These are phyloP conservation scores for Trametes punicea DNA, from an alignment of 768 basidiomycete species.

Conservation along the genomic window DNA sequence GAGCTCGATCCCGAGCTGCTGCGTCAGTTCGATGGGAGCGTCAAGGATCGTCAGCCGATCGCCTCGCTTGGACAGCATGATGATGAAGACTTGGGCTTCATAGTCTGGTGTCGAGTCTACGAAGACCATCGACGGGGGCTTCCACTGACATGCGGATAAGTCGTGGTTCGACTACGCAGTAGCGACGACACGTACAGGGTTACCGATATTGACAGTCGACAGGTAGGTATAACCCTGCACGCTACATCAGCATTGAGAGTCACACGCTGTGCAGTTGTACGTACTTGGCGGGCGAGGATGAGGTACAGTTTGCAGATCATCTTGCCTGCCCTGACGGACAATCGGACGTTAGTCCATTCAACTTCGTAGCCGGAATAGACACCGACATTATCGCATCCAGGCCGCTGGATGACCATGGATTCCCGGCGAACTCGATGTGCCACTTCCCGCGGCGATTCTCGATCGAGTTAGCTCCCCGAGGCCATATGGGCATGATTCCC, in stretches of 20 bases:
- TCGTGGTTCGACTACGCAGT: background rate
- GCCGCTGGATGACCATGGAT: slow-evolving; percentile 66
- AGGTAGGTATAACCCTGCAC: slow-evolving; percentile 68
- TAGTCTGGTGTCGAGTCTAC: slow-evolving; percentile 47
- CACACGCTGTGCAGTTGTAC: slow-evolving; percentile 21
- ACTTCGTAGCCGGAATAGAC: background rate
- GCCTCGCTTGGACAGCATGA: slow-evolving; percentile 60
- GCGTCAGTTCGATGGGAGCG: slow-evolving; percentile 37
- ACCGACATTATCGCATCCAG: slow-evolving; percentile 49
- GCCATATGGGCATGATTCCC: slow-evolving; percentile 61
- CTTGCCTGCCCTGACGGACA: slow-evolving; percentile 42
- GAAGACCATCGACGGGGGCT: slow-evolving; percentile 70
- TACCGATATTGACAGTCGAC: slow-evolving; percentile 49
- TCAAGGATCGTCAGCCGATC: slow-evolving; percentile 47
- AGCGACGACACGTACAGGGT: slow-evolving; percentile 39
- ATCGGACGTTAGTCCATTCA: background rate
- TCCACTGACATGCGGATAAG: slow-evolving; percentile 3
- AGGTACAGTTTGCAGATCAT: slow-evolving; percentile 61
- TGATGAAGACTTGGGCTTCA: slow-evolving; percentile 58
- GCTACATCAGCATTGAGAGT: slow-evolving; percentile 11
- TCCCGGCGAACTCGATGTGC: slow-evolving; percentile 59
- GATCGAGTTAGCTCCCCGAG: slow-evolving; percentile 55
- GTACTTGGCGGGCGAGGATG: slow-evolving; percentile 55
- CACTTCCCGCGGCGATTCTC: slow-evolving; percentile 43
- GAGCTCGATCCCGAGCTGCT: slow-evolving; percentile 38